Base-by-base conservation (phyloP, 306 rosid species). In the Corylus americana region DNA sequence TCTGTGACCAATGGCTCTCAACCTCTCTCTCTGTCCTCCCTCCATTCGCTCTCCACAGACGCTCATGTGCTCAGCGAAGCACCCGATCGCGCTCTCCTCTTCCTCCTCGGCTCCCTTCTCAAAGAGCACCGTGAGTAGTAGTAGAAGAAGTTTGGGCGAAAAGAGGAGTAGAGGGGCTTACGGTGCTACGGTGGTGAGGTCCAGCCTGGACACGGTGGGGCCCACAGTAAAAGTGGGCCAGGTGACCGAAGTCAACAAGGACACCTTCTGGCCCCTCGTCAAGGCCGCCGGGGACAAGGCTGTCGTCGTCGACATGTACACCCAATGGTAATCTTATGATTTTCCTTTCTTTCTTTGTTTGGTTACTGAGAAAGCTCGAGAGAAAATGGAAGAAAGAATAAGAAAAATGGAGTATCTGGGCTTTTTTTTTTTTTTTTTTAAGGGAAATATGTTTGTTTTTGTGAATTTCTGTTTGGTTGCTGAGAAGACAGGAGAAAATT, bases 181-280 rank as follows among this genome's bases (percentile, higher is more conserved):
- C 29, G 35, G 59, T 66, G 17, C 80, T 29, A 27, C 64, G 14
- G 53, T 18, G 39, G 92, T 93, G 6, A 82, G 90, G 75, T 89
- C 92, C 4, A 88, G 91, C 91, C 87, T 92, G 88, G 96, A 91
- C 25, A 91, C 86, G 4, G 85, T 85, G 39, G 96, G 88, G 3
- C 84, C 94, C 78, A 89, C 91, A 0, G 97, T 74, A 7, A 84
- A 79, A 1, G 90, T 89, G 8, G 99, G 98, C 4, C 82, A 91
- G 86, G 98, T 95, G 64, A 95, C 98, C 3, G 96, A 89, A 86
- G 98, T 95, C 10, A 83, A 89, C 83, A 92, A 95, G 84, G 98
- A 95, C 47, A 95, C 94, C 25, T 95, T 95, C 91, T 93, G 99
- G 99, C 98, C 99, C 12, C 92, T 95, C 45, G 99, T 93, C 80